A percentile compares a stretch with the other conserved stretches of the same genome.
Evolutionary conservation across 1,284 basidiomycete species (phyloP).

Genomic region (Apiotrichum sp.): DNA sequence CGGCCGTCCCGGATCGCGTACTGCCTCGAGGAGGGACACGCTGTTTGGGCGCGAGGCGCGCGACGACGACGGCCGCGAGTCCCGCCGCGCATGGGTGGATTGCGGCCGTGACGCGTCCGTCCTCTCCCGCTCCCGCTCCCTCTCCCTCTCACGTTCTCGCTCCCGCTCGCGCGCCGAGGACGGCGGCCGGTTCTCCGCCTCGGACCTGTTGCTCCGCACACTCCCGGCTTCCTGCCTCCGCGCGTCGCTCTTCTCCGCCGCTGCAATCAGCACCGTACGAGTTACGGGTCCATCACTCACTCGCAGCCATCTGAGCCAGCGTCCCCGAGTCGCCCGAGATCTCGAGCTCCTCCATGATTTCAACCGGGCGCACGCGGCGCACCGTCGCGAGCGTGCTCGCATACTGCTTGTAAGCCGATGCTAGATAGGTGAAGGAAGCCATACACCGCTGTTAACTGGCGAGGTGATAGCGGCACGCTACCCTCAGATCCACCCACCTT

Average conservation of each 20-base stretch:
- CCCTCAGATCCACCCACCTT: slow-evolving; percentile 23
- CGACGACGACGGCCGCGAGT: slow-evolving; percentile 1
- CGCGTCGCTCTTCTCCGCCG: not conserved
- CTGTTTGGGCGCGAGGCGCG: not conserved
- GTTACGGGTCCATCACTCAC: slow-evolving; percentile 1
- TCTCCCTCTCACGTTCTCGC: too few species aligned
- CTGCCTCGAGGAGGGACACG: not conserved
- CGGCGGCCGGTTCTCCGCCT: not conserved
- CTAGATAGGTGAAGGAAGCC: not conserved
- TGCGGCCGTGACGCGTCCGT: not conserved
- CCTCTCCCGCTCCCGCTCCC: too few species aligned
- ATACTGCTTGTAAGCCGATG: slow-evolving; percentile 17
- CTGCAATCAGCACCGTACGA: not conserved
- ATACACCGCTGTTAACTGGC: not conserved
- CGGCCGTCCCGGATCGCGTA: not conserved
- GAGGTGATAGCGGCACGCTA: not conserved
- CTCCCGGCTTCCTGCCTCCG: too few species aligned
- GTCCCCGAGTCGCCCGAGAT: slow-evolving; percentile 27
- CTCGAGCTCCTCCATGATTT: slow-evolving; percentile 42
- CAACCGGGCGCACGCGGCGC: slow-evolving; percentile 33
- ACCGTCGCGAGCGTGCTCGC: slow-evolving; percentile 38
- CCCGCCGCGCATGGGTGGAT: not conserved
- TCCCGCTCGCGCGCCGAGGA: not conserved
- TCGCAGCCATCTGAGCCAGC: not conserved
- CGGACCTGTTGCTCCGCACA: not conserved